These are phyloP conservation scores for Leishmania aethiopica DNA, from an alignment of 208 protist species.

Conservation along the genomic window DNA sequence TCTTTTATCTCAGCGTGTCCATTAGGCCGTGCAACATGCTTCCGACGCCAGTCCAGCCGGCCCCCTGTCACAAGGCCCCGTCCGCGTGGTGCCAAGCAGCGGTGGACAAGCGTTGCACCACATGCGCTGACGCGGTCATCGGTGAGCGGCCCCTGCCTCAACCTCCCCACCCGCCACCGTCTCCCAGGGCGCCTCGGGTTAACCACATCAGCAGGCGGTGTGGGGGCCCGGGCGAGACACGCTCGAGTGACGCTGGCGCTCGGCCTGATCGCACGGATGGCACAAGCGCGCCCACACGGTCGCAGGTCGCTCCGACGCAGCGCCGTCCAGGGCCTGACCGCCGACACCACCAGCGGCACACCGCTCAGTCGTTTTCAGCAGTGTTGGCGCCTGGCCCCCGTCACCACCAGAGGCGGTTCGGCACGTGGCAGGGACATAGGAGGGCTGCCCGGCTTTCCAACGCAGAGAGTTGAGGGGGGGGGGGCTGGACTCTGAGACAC, in stretches of 20 bases:
- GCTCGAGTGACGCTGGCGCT: neutral
- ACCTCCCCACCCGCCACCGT: neutral
- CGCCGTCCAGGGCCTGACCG: neutral
- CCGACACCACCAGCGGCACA: neutral
- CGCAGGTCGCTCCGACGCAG: neutral
- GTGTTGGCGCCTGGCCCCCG: neutral
- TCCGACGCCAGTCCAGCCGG: too few relatives aligned
- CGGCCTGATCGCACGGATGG: neutral
- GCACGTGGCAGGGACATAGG: neutral
- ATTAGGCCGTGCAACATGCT: too few relatives aligned
- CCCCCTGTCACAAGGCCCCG: neutral
- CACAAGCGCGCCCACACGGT: neutral
- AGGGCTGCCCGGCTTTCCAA: neutral
- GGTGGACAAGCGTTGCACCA: neutral
- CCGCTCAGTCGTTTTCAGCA: neutral
- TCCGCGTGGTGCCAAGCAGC: neutral
- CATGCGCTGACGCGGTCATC: neutral
- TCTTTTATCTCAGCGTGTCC: too few relatives aligned
- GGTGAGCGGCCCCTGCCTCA: neutral
- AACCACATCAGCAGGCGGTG: neutral
- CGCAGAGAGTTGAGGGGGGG: neutral
- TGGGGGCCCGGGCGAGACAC: neutral
- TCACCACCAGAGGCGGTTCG: neutral
- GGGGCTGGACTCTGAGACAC: neutral
- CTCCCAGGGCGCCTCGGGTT: neutral